Conservation (phyloP, 139 green algal genomes). For the Chlamydomonas eustigma region DNA sequence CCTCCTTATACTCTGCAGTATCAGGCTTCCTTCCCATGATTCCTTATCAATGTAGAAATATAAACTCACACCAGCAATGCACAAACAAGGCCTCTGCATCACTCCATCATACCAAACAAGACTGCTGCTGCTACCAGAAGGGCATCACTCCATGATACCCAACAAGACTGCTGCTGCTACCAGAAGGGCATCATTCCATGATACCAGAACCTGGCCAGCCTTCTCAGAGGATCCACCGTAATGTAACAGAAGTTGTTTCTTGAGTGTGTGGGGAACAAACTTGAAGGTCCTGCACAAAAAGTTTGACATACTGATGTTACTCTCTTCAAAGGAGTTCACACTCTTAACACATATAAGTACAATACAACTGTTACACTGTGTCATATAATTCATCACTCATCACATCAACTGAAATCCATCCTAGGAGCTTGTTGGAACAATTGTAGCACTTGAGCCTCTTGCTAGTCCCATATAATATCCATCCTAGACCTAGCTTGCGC, state of each 20-base stretch:
- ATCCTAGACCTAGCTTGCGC: neutral
- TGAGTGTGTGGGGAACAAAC: constrained; percentile 35
- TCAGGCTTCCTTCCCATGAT: no score
- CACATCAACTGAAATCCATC: neutral
- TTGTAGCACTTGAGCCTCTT: neutral
- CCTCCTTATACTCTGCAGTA: no score
- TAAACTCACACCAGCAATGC: no score
- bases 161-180: no score
- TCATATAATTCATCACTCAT: neutral
- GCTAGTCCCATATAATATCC: neutral
- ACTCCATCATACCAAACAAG: constrained; percentile 53
- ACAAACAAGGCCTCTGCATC: no score
- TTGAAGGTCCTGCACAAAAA: constrained; percentile 2
- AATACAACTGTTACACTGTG: neutral
- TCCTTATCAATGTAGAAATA: no score
- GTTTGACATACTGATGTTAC: neutral
- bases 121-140: constrained; percentile 54
- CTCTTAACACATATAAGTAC: neutral
- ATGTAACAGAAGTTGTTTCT: constrained; percentile 51
- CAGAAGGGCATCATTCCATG: constrained; percentile 49
- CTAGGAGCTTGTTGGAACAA: neutral
- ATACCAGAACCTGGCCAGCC: constrained; percentile 38
- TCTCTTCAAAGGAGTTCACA: neutral
- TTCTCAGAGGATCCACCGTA: constrained; percentile 32
- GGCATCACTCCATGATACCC: constrained; percentile 49